Conservation (phyloP, 2,329 filamentous ascomycete species). For the Penicillium sp. region DNA sequence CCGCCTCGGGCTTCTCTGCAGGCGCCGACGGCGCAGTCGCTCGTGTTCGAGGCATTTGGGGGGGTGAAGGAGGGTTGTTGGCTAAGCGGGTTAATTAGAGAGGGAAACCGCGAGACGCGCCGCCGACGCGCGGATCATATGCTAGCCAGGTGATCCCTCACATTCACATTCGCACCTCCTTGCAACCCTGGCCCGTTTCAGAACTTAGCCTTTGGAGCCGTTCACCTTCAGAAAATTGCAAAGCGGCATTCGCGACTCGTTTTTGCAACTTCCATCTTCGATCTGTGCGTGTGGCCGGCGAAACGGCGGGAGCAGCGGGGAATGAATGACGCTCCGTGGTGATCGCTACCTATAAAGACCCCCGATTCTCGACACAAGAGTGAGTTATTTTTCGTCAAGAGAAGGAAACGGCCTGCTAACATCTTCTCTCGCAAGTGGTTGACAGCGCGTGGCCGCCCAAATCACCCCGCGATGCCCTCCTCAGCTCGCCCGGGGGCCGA, state of each 20-base stretch:
- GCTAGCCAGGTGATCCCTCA: constrained; percentile 25
- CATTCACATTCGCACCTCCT: constrained; percentile 12
- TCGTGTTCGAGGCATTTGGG: constrained; percentile 39
- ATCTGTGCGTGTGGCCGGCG: constrained; percentile 10
- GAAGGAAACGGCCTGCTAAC: constrained; percentile 11
- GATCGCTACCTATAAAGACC: constrained; percentile 11
- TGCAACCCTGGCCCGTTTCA: constrained; percentile 11
- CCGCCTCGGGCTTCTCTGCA: constrained; percentile 15
- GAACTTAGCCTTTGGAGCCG: background rate
- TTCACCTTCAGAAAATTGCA: no score
- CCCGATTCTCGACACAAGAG: constrained; percentile 14
- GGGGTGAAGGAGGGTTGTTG: no score
- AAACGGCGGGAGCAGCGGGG: constrained; percentile 20
- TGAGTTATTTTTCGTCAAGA: constrained; percentile 3
- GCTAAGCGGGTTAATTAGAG: constrained; percentile 10
- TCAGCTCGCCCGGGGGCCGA: constrained; percentile 77
- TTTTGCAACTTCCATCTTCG: background rate
- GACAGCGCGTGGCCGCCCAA: constrained; percentile 64
- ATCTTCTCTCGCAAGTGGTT: constrained; percentile 36
- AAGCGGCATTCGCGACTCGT: no score
- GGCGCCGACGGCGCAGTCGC: constrained; percentile 28
- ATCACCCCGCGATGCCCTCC: constrained; percentile 65
- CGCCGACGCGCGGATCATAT: constrained; percentile 32
- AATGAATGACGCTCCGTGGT: constrained; percentile 26
- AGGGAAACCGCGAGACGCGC: constrained; percentile 34